These are phyloP conservation scores for Chamaecrista fasciculata DNA, from an alignment of 306 rosid species.

Conservation along the genomic window DNA sequence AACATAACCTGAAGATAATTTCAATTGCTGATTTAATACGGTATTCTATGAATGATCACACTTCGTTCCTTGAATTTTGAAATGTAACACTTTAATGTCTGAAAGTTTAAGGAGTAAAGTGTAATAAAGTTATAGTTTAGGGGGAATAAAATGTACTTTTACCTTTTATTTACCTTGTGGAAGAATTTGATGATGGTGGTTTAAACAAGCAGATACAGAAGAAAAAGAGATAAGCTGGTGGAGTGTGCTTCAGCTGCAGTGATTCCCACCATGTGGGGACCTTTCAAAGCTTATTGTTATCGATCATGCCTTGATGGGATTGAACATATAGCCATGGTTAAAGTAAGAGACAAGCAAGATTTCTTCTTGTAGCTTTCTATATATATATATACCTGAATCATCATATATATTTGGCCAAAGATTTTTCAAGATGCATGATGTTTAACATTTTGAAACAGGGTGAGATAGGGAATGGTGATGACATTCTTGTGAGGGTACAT, in stretches of 20 bases:
- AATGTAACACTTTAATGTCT: too few species aligned
- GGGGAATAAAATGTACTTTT: too few species aligned
- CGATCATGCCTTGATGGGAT: conserved; percentile 62
- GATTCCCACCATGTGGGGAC: conserved; percentile 75
- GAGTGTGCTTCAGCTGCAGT: conserved; percentile 47
- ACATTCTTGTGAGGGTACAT: conserved; percentile 74
- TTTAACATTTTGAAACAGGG: conserved; percentile 47
- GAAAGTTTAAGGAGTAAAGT: too few species aligned
- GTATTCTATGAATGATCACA: conserved; percentile 27
- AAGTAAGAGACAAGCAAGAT: conserved; percentile 41
- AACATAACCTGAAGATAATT: conserved; percentile 59
- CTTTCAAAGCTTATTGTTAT: conserved; percentile 61
- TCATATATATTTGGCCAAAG: not conserved
- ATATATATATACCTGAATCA: too few species aligned
- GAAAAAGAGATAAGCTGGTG: conserved; percentile 62
- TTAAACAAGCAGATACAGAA: conserved; percentile 55
- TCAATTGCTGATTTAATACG: conserved; percentile 75
- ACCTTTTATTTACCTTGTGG: too few species aligned
- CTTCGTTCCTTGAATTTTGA: too few species aligned
- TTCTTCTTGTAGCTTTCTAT: too few species aligned
- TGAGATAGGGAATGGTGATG: conserved; percentile 59
- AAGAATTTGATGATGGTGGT: conserved; percentile 7
- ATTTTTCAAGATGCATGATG: too few species aligned
- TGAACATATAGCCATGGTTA: conserved; percentile 82
- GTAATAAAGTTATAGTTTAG: too few species aligned